Evolutionary conservation across 2,329 filamentous ascomycete genomes (phyloP).

Genomic region (Ceratocystis cacaofunesta): DNA sequence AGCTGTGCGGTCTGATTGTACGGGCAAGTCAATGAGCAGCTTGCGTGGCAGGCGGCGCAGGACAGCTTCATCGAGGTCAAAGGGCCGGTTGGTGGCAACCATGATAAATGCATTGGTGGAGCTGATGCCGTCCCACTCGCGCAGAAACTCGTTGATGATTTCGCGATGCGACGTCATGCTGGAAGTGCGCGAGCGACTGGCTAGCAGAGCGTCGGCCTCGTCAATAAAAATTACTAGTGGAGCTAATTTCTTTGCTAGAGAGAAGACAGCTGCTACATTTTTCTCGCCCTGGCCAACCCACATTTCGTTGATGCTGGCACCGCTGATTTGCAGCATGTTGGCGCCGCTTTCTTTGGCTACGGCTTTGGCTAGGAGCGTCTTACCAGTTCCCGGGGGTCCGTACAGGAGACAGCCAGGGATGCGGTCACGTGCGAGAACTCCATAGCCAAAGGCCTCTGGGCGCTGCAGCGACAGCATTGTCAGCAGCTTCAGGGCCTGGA

Average conservation of each 20-base stretch:
- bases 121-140: slow-evolving; percentile 87
- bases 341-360: slow-evolving; percentile 54
- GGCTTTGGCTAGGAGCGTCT: slow-evolving; percentile 54
- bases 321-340: slow-evolving; percentile 73
- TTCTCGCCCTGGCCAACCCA: slow-evolving; percentile 95
- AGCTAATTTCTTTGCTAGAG: slow-evolving; percentile 74
- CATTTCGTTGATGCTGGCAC: slow-evolving; percentile 87
- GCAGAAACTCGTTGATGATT: slow-evolving; percentile 89
- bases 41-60: slow-evolving; percentile 60
- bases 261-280: slow-evolving; percentile 85
- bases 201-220: slow-evolving; percentile 86
- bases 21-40: slow-evolving; percentile 58
- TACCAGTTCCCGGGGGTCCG: slow-evolving; percentile 69
- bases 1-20: slow-evolving; percentile 47
- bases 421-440: slow-evolving; percentile 77
- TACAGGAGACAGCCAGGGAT: slow-evolving; percentile 83
- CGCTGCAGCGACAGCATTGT: slow-evolving; percentile 76
- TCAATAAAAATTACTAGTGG: slow-evolving; percentile 95
- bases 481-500: slow-evolving; percentile 74
- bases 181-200: slow-evolving; percentile 51
- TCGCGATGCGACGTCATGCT: slow-evolving; percentile 64
- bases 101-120: slow-evolving; percentile 85
- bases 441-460: slow-evolving; percentile 91
- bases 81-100: slow-evolving; percentile 91
- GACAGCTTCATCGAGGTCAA: slow-evolving; percentile 82